phyloP scores from a whole-genome alignment of 768 basidiomycete species.

The Lepiota brunneoincarnata region DNA sequence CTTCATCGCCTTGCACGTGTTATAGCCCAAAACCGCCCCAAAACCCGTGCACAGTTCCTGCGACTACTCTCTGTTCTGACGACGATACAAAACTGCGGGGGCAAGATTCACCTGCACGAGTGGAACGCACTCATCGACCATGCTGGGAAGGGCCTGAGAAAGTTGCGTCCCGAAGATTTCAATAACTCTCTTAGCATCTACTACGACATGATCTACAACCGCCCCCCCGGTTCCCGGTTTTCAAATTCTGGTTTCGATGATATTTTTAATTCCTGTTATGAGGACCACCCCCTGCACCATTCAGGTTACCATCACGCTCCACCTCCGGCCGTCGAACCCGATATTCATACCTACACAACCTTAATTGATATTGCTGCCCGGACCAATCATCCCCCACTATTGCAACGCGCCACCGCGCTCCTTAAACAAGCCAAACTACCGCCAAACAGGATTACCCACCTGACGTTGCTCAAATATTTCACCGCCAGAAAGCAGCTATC shows the following conservation, averaged over 20 bases:
- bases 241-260: constrained; percentile 6
- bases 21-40: constrained; percentile 50
- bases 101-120: constrained; percentile 55
- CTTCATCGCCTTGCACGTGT: constrained; percentile 64
- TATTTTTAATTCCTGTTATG: background rate
- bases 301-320: constrained; percentile 5
- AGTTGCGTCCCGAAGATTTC: constrained; percentile 55
- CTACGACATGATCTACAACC: constrained; percentile 52
- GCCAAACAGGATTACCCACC: constrained; percentile 62
- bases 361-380: constrained; percentile 63
- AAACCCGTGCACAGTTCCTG: constrained; percentile 57
- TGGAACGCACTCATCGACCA: constrained; percentile 76
- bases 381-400: constrained; percentile 31
- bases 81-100: constrained; percentile 53
- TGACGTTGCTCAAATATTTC: constrained; percentile 58
- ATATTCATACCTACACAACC: constrained; percentile 68
- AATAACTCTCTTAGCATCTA: constrained; percentile 57
- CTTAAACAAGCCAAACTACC: constrained; percentile 50
- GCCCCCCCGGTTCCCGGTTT: constrained; percentile 36
- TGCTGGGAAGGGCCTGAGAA: constrained; percentile 65
- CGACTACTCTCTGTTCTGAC: constrained; percentile 69
- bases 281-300: constrained; percentile 3
- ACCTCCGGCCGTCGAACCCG: constrained; percentile 39
- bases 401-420: constrained; percentile 54
- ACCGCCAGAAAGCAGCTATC: constrained; percentile 41